These are phyloP conservation scores for Castanospermum australe DNA, from an alignment of 306 rosid species.

Conservation along the genomic window DNA sequence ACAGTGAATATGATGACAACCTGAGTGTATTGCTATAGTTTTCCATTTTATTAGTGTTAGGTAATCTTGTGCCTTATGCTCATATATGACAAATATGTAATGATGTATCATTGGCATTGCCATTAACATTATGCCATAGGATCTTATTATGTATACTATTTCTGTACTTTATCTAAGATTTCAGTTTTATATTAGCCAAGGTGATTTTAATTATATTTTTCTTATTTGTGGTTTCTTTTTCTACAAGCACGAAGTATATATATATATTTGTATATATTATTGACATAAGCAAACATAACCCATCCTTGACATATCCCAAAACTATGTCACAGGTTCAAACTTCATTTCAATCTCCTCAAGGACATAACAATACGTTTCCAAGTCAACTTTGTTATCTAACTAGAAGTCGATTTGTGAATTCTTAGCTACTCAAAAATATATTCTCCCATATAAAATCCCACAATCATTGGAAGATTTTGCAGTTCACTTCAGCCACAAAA, in stretches of 20 bases:
- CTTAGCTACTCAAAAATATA: background rate
- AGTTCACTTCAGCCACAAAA: background rate
- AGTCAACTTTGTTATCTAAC: background rate
- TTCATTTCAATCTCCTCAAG: background rate
- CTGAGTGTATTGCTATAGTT: background rate
- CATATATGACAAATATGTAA: background rate
- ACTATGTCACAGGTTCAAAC: background rate
- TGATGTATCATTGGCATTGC: background rate
- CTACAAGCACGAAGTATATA: background rate
- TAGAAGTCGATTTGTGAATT: background rate
- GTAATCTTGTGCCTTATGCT: background rate
- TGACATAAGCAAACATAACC: no score
- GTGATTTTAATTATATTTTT: background rate
- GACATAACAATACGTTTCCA: background rate
- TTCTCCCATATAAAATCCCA: background rate
- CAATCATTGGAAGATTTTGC: background rate
- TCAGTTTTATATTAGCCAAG: background rate
- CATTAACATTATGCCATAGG: background rate
- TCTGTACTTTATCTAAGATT: background rate
- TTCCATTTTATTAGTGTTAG: background rate
- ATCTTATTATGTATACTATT: background rate
- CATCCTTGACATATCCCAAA: no score
- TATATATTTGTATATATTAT: background rate
- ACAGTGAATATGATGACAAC: background rate
- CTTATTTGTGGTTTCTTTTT: background rate